phyloP scores from a whole-genome alignment of 306 rosid genomes.

The Gleditsia sinensis region DNA sequence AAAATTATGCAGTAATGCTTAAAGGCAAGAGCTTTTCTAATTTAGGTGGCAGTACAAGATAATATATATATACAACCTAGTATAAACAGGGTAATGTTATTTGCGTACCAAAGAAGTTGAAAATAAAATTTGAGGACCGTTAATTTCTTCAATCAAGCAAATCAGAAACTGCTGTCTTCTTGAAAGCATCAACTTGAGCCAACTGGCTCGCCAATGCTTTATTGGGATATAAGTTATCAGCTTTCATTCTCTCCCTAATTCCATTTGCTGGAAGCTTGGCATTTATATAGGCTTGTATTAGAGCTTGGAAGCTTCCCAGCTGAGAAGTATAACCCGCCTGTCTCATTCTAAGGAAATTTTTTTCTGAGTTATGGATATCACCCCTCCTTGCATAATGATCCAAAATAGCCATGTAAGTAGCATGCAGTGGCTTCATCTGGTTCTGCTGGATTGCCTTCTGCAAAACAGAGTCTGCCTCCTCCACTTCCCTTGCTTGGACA shows the following conservation, averaged over 20 bases:
- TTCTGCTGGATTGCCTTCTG: slow-evolving; percentile 44
- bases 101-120: neutral
- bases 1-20: no score
- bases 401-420: slow-evolving; percentile 47
- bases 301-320: slow-evolving; percentile 39
- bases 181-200: slow-evolving; percentile 46
- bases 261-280: slow-evolving; percentile 63
- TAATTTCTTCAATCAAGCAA: slow-evolving; percentile 55
- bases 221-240: slow-evolving; percentile 55
- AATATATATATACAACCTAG: neutral
- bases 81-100: neutral
- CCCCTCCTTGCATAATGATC: slow-evolving; percentile 55
- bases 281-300: slow-evolving; percentile 51
- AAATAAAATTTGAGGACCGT: neutral
- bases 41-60: neutral
- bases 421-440: slow-evolving; percentile 43
- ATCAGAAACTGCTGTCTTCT: slow-evolving; percentile 48
- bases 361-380: slow-evolving; percentile 59
- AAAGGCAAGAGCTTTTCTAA: neutral
- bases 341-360: slow-evolving; percentile 48
- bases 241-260: slow-evolving; percentile 59
- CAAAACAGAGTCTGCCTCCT: slow-evolving; percentile 61
- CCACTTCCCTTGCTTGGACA: slow-evolving; percentile 57
- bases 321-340: slow-evolving; percentile 44
- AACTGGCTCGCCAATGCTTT: slow-evolving; percentile 33